These are phyloP conservation scores for Yarrowia divulgata DNA, from an alignment of 805 yeast genomes.

Conservation along the genomic window DNA sequence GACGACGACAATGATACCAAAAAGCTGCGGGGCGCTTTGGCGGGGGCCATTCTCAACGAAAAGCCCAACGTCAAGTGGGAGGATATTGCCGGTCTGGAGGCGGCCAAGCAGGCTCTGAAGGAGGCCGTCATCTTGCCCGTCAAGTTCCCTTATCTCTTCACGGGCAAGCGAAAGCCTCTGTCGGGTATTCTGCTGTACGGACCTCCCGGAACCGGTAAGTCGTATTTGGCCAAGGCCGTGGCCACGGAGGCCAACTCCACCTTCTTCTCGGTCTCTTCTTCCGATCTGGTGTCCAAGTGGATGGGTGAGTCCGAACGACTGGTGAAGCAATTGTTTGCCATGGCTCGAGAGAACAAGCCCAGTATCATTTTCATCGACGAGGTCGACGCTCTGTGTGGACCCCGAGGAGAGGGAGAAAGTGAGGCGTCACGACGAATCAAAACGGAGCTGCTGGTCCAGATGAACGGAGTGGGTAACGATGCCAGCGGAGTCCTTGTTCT, in stretches of 20 bases:
- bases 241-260: constrained; percentile 99
- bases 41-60: constrained; percentile 90
- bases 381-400: constrained; percentile 97
- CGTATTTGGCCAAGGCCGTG: constrained; percentile 95
- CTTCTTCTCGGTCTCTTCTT: constrained; percentile 93
- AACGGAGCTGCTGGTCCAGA: constrained; percentile 93
- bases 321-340: constrained; percentile 89
- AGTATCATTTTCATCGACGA: constrained; percentile 96
- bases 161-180: constrained; percentile 92
- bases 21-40: constrained; percentile 86
- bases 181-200: constrained; percentile 88
- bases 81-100: constrained; percentile 94
- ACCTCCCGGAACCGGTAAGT: constrained; percentile 98
- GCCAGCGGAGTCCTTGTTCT: constrained; percentile 88
- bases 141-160: constrained; percentile 92
- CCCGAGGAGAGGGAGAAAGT: constrained; percentile 96
- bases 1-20: constrained; percentile 84
- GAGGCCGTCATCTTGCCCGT: constrained; percentile 98
- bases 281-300: constrained; percentile 97
- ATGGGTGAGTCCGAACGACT: constrained; percentile 98
- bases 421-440: constrained; percentile 96
- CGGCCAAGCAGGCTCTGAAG: constrained; percentile 94
- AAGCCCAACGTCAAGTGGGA: constrained; percentile 93
- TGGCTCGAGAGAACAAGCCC: constrained; percentile 97
- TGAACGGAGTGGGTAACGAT: constrained; percentile 99